Evolutionary conservation across 2,329 filamentous ascomycete genomes (phyloP), one percentile per base, ranked within the genome.

Genomic region (Chrysoporthe puriensis): DNA sequence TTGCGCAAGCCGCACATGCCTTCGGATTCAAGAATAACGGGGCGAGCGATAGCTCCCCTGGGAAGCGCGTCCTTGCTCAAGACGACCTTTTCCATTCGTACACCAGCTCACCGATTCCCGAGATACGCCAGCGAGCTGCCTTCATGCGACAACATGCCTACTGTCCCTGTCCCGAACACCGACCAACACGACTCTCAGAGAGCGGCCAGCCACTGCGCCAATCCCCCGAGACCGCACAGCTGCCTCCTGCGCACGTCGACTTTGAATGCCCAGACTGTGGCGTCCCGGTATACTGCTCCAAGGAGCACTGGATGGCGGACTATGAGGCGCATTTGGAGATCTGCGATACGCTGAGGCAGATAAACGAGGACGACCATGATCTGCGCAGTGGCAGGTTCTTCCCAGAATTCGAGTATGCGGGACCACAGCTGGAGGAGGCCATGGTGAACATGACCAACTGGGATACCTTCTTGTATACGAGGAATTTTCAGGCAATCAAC

Each of bases 301-400:
- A 97, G 79, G 91, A 93, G 73, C 96, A 99, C 78, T 98, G 95
- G 92, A 93, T 92, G 77, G 93, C 96, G 73, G 93, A 98, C 78
- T 99, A 97, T 76, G 95, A 98, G 79, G 86, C 90, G 21, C 96
- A 99, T 79, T 79, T 99, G 69, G 88, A 97, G 76, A 90, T 99
- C 46, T 99, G 96, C 78, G 95, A 99, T 75, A 92, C 92, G 0
- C 82, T 99, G 66, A 86, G 91, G 72, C 91, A 98, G 80, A 95
- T 97, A 80, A 99, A 99, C 73, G 96, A 99, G 81, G 96, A 99
- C 76, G 96, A 99, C 73, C 96, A 99, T 76, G 96, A 99, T 78
- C 81, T 99, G 72, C 86, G 91, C 62, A 97, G 93, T 21, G 96
- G 96, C 3, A 88, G 96, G 40, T 91, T 93, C 78, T 99, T 99